phyloP scores from a whole-genome alignment of 345 rosid genomes.

The Acer negundo region DNA sequence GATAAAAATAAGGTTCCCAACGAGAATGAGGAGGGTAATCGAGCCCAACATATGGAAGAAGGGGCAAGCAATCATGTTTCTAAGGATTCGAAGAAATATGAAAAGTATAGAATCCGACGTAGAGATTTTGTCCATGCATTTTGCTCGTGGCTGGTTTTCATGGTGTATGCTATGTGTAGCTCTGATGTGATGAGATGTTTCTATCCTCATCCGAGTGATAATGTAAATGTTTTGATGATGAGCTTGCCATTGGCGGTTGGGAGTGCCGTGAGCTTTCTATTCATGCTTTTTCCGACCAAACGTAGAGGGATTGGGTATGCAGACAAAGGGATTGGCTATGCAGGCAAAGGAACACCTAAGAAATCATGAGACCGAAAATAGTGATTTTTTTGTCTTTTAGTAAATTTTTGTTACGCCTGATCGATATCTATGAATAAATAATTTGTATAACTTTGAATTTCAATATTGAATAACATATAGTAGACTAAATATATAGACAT shows the following conservation, averaged over 20 bases:
- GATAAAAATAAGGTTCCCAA: neutral
- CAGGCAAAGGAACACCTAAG: too few species aligned
- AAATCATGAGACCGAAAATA: neutral
- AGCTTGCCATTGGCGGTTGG: slow-evolving; percentile 45
- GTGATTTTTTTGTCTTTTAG: neutral
- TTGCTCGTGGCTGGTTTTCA: slow-evolving; percentile 45
- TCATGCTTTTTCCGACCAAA: slow-evolving; percentile 52
- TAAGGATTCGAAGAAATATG: slow-evolving; percentile 6
- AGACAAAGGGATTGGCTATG: slow-evolving; percentile 48
- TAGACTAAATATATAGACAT: neutral
- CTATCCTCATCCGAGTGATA: slow-evolving; percentile 23
- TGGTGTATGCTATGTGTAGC: slow-evolving; percentile 48
- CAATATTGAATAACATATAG: too few species aligned
- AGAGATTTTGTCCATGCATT: slow-evolving; percentile 58
- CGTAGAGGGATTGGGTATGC: slow-evolving; percentile 49
- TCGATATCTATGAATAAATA: too few species aligned
- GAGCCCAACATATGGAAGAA: neutral
- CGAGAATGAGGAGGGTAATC: neutral
- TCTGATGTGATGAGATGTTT: slow-evolving; percentile 45
- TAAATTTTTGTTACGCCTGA: too few species aligned
- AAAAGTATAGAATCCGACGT: slow-evolving; percentile 17
- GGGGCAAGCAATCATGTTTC: neutral
- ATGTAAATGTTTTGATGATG: slow-evolving; percentile 22
- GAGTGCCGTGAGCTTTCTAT: slow-evolving; percentile 36
- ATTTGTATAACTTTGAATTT: too few species aligned